Base-by-base conservation (phyloP, 768 basidiomycete species). In the Lactarius pseudohatsudake region DNA sequence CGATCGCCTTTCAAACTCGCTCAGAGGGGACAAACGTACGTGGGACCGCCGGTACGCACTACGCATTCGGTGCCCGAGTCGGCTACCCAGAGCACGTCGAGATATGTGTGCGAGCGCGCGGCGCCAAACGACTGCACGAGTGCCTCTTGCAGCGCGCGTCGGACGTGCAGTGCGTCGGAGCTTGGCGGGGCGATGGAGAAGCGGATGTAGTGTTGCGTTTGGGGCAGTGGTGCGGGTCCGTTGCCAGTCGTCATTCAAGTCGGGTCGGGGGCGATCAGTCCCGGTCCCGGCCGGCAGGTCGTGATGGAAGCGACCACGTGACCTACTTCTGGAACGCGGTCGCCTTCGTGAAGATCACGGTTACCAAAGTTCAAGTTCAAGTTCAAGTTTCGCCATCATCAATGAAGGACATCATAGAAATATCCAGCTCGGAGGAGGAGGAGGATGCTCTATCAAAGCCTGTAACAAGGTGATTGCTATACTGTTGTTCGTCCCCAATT, bases 11-110 rank as follows among this genome's bases (percentile, higher is more conserved):
- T 11, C 15, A 32, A 40, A 36, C n/a, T 22, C 45, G 15, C 18
- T 13, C 7, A 22, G 34, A 32, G n/a, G 16, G 7, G 16, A 5
- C 5, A n/a, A 36, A 63, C 57, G 34, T 66, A 85, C 85, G 72
- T 76, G 69, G 77, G 72, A 4, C 76, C 28, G 32, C 9, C 72
- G 10, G 80, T 70, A 47, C 85, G 80, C 34, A 85, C 67, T 11
- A 85, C 77, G 41, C 74, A 77, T 59, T 79, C 77, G 3, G 68
- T 68, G 1, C 82, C 82, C 9, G 79, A 75, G 3, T 78, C 75
- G 9, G 79, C 73, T 10, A 86, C 70, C 80, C 84, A 86, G 20
- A 91, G 75, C 11, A 90, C 74, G 70, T 90, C 89, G 38, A 90
- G 65, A 66, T 86, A 82, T 2, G 79, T 80, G 57, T 80, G 77